Base-by-base conservation (phyloP, 1,284 basidiomycete species). In the Puccinia novopanici region DNA sequence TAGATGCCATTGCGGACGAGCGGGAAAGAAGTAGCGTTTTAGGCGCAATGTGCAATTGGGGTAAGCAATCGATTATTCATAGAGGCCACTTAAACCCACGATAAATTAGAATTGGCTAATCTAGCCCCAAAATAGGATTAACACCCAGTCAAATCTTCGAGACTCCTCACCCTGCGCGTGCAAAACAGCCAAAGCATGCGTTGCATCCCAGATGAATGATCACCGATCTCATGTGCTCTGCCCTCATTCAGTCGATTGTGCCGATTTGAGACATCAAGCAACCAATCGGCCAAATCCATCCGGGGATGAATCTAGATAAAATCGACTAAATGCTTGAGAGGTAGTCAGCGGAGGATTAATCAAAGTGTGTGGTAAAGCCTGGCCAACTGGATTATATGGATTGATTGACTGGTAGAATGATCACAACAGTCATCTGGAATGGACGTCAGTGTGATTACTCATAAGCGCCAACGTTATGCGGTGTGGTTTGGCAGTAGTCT, bases 401-500 rank as follows among this genome's bases (percentile, higher is more conserved):
- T 54, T 30, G 30, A 15, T 48, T 71, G 65, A 37, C 27, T 74
- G 76, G 40, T 42, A 30, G 5, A 15, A 45, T 40, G 34, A 34
- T 15, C 15, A 57, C 27, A 54, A 19, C 84, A 81, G 79, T 81
- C 79, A 81, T 55, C 79, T 27, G 79, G 79, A 9, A 74, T 81
- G 37, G 79, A 81, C 59, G 79, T 98, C 81, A 94, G 98, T 82
- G 97, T 99, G 84, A 98, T 99, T 85, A 93, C 92, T 13, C 97
- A 99, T 89, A 98, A 97, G 88, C 92, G 94, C 84, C 97, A 99
- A 88, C 89, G 95, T 89, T 94, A 97, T 84, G 96, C 96, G 17
- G 97, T 99, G 27, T 99, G 96, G 96, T 99, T 94, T 84, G 97
- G 97, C 84, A 97, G 97, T 55, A 94, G 93, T 5, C 89, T 99